Percentiles rank a stretch among this genome's conserved stretches.
These are phyloP conservation scores for Gossypium ekmanianum DNA, from an alignment of 345 rosid genomes.

Conservation along the genomic window DNA sequence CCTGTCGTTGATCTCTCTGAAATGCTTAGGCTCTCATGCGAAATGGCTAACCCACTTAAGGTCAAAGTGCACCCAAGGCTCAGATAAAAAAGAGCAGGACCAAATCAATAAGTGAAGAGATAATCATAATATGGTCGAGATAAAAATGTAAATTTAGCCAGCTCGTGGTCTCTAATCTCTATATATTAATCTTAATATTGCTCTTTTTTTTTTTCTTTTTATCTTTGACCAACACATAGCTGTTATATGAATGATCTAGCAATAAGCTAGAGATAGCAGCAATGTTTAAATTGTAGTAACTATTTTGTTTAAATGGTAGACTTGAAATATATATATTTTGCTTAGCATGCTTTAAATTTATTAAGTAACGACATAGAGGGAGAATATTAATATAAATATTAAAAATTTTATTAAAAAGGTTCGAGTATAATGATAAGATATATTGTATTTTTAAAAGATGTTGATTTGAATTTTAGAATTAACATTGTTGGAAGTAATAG, in stretches of 20 bases:
- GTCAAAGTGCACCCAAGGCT: conserved; percentile 41
- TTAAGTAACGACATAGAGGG: no score
- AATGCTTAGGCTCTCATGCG: conserved; percentile 59
- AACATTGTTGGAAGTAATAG: no score
- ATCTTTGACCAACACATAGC: background rate
- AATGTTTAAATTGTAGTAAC: background rate
- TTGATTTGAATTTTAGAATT: no score
- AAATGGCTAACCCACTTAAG: conserved; percentile 67
- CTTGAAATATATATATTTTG: background rate
- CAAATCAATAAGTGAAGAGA: background rate
- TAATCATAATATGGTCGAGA: no score
- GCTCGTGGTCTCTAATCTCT: background rate
- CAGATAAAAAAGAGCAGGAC: background rate
- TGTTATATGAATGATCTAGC: background rate
- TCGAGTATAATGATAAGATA: no score
- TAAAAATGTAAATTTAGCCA: conserved; percentile 5
- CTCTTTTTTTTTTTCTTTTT: background rate
- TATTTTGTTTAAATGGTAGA: background rate
- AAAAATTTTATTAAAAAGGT: no score
- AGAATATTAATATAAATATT: no score
- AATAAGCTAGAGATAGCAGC: background rate
- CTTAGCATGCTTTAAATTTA: background rate
- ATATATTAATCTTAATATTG: background rate
- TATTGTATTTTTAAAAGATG: no score
- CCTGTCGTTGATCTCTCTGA: conserved; percentile 54